Percentiles rank a stretch among this genome's conserved stretches.
These are phyloP conservation scores for Lipomyces yamanashiensis DNA, from an alignment of 805 yeast species.

Conservation along the genomic window DNA sequence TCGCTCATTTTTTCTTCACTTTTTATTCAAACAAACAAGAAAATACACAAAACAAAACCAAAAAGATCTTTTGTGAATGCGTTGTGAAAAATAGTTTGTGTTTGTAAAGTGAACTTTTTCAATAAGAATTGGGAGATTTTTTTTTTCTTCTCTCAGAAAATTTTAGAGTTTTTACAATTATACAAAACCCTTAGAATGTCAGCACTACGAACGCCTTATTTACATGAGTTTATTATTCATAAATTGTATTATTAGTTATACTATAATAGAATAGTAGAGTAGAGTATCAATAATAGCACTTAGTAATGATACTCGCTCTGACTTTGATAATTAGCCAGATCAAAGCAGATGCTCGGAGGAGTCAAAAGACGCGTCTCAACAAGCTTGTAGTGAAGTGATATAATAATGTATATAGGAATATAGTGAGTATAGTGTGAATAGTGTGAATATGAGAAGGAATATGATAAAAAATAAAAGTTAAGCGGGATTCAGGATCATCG, in stretches of 20 bases:
- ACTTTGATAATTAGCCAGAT: no score
- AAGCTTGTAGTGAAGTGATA: no score
- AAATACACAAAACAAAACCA: background rate
- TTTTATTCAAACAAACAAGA: background rate
- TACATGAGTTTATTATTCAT: no score
- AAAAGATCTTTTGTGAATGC: background rate
- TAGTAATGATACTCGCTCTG: no score
- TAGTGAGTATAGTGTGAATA: background rate
- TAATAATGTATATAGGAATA: no score
- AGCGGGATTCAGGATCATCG: constrained; percentile 14
- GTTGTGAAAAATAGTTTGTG: background rate
- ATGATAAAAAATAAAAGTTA: background rate
- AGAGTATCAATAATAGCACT: no score
- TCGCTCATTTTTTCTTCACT: background rate
- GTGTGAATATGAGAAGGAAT: background rate
- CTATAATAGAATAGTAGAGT: no score
- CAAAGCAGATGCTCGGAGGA: no score
- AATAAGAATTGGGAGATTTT: constrained; percentile 1
- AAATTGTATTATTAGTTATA: no score
- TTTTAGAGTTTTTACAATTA: background rate
- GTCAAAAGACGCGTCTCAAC: no score
- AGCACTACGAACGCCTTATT: background rate
- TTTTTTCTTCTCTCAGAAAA: background rate
- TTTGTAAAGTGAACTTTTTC: no score
- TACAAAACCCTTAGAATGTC: background rate